A percentile compares a stretch with the other conserved stretches of the same genome.
These are phyloP conservation scores for Picea glauca DNA, from an alignment of 75 land plant species.

Conservation along the genomic window DNA sequence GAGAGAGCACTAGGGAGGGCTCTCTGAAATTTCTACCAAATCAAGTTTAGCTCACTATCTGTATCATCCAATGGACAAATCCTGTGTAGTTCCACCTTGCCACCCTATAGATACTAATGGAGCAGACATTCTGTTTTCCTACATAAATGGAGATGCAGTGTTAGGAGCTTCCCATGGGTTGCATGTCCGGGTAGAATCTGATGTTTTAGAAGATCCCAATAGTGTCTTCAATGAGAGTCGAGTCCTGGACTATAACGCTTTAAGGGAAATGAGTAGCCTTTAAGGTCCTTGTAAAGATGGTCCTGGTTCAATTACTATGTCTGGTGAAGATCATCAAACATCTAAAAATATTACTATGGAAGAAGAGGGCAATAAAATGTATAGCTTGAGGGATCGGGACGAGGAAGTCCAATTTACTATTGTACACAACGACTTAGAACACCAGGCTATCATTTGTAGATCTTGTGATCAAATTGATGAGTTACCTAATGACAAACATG, in stretches of 20 bases:
- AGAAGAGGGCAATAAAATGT: background rate
- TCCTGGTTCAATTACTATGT: background rate
- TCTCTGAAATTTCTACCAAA: background rate
- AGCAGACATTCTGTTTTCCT: background rate
- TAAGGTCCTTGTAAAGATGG: background rate
- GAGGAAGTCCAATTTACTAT: slow-evolving; percentile 8
- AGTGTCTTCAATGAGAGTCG: background rate
- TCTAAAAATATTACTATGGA: background rate
- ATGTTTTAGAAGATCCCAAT: slow-evolving; percentile 3
- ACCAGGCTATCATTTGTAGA: slow-evolving; percentile 9
- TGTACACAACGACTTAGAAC: slow-evolving; percentile 6
- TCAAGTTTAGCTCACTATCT: background rate
- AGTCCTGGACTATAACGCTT: background rate
- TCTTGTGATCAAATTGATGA: slow-evolving; percentile 11
- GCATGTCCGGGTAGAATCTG: slow-evolving; percentile 5
- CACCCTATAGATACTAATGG: background rate
- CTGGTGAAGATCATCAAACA: slow-evolving; percentile 5
- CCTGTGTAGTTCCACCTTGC: slow-evolving; percentile 1
- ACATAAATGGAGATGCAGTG: background rate
- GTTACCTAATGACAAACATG: background rate
- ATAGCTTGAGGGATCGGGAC: slow-evolving; percentile 11
- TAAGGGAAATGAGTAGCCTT: background rate
- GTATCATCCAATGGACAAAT: background rate
- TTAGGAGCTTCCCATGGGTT: background rate
- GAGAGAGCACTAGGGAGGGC: background rate